Conservation (phyloP, 2,329 filamentous ascomycete species). For the Colletotrichum abscissum region DNA sequence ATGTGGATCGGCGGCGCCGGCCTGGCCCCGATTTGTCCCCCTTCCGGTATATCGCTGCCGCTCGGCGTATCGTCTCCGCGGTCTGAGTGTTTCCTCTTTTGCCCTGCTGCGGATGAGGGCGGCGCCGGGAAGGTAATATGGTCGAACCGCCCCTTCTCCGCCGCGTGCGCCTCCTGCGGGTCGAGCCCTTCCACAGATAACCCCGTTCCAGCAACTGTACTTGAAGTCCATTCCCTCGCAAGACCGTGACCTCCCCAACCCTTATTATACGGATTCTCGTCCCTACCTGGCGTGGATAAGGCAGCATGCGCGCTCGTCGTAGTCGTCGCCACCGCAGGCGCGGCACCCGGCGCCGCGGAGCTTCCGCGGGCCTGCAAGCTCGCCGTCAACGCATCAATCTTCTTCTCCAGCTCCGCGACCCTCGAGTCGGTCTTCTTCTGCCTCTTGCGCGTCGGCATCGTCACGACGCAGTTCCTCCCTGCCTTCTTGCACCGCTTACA, state of each 20-base stretch:
- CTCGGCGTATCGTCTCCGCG: constrained; percentile 25
- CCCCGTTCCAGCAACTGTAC: neutral
- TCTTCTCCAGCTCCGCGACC: constrained; percentile 91
- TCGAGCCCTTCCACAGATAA: neutral
- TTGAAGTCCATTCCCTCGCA: constrained; percentile 10
- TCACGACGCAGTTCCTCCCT: constrained; percentile 80
- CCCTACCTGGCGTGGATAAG: neutral
- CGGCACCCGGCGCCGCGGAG: constrained; percentile 27
- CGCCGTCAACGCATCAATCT: constrained; percentile 89
- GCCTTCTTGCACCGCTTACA: constrained; percentile 86
- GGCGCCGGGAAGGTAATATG: neutral
- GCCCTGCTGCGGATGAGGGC: constrained; percentile 11
- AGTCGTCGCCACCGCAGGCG: constrained; percentile 44
- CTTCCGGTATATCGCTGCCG: neutral
- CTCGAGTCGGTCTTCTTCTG: constrained; percentile 93
- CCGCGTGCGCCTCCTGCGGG: constrained; percentile 11
- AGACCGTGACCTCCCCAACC: constrained; percentile 27
- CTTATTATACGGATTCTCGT: constrained; percentile 25
- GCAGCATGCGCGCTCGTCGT: constrained; percentile 31
- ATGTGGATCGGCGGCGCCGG: constrained; percentile 28
- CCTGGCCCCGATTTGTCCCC: constrained; percentile 16
- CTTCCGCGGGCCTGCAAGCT: constrained; percentile 71
- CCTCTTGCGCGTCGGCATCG: constrained; percentile 78
- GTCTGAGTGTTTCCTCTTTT: constrained; percentile 47
- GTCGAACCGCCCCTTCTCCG: constrained; percentile 14